Percentiles rank a stretch among this genome's conserved stretches.
Evolutionary conservation across 345 rosid genomes (phyloP).

Genomic region (Isatis tinctoria): DNA sequence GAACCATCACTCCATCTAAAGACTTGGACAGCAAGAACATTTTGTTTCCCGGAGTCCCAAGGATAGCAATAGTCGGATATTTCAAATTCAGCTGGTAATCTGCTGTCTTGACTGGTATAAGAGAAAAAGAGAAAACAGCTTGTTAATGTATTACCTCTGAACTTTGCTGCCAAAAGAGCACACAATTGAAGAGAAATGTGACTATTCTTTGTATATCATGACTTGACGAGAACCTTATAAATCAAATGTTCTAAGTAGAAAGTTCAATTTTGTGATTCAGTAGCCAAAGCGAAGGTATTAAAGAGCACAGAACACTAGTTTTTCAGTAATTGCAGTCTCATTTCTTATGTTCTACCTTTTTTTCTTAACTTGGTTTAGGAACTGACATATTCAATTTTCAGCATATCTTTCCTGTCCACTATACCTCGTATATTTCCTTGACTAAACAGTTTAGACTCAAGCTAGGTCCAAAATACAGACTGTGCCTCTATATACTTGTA

Average conservation of each 20-base stretch:
- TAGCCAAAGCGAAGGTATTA: slow-evolving; percentile 1
- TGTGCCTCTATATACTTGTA: not conserved
- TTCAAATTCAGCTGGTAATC: slow-evolving; percentile 98
- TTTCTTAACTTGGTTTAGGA: not conserved
- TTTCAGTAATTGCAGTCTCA: not conserved
- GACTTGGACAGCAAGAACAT: slow-evolving; percentile 94
- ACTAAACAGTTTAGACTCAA: slow-evolving; percentile 8
- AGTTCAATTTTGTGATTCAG: not conserved
- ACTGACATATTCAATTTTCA: not conserved
- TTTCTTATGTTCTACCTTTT: not conserved
- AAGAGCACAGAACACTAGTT: not conserved
- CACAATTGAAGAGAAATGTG: slow-evolving; percentile 3
- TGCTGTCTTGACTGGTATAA: slow-evolving; percentile 87
- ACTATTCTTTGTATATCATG: not conserved
- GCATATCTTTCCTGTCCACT: not conserved
- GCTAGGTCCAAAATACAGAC: not conserved
- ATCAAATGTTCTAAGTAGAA: not conserved
- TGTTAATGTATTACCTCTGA: slow-evolving; percentile 22
- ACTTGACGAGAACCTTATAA: slow-evolving; percentile 7
- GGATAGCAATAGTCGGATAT: slow-evolving; percentile 84
- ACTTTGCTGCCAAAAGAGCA: not conserved
- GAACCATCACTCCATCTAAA: slow-evolving; percentile 99
- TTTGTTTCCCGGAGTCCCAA: slow-evolving; percentile 62
- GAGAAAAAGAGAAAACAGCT: not conserved
- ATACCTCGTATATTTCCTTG: not conserved